Evolutionary conservation across 441 rosid species (phyloP), one percentile per base, ranked within the genome.

Genomic region (Isatis lusitanica): DNA sequence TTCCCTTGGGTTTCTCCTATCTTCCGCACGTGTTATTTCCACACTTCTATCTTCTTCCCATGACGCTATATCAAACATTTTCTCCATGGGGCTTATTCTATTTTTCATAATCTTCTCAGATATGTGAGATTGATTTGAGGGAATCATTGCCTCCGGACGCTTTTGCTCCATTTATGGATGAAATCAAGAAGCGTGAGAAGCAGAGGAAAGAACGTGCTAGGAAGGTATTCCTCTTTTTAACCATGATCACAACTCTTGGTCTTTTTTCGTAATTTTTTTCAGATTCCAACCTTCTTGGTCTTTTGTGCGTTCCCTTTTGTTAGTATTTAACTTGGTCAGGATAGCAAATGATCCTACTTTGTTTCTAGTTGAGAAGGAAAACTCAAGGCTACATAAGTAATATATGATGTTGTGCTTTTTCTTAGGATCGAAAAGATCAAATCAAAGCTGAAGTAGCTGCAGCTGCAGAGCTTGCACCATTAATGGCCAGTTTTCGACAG

Each of bases 71-170:
- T 47, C 31, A 31, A 46, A 28, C 44, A 43, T 36, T 33, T 48
- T 61, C 18, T 21, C 18, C 26, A 18, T 17, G 64, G 26, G 17
- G 57, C 9, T 68, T 17, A 51, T 66, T 38, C 50, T 55, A 16
- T 9, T 30, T 44, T 55, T 53, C 53, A 36, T 66, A 30, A 51
- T 7, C 0, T 69, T 75, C 72, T 76, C 92, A 95, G 98, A 88
- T 95, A 63, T 90, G 98, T 83, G 99, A 95, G 83, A 85, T 93
- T 81, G 95, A 93, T 80, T 63, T 95, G 84, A 87, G 82, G 78
- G 88, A 79, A 60, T 64, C 85, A 9, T 76, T 95, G 51, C 95
- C 93, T 68, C 75, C 85, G 67, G 88, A 80, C 46, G 83, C 96
- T 2, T 78, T 91, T 81, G 64, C 76, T 81, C 98, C 98, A 30